A percentile compares a stretch with the other conserved stretches of the same genome.
phyloP scores from a whole-genome alignment of 371 early-diverging fungal species.

The Apophysomyces ossiformis region DNA sequence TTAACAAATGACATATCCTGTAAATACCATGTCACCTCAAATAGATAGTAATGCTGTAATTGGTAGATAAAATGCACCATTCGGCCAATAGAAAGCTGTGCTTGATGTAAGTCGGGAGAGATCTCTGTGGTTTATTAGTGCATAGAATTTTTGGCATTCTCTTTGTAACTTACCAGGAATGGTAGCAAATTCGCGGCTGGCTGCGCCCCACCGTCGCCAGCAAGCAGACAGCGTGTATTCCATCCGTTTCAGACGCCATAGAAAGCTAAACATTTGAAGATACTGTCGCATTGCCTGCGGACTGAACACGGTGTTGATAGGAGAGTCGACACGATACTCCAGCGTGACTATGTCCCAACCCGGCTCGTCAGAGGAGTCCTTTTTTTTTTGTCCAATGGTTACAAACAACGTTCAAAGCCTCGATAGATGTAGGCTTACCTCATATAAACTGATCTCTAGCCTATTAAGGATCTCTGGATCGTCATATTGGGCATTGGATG shows the following conservation, averaged over 20 bases:
- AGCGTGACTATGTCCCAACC: slow-evolving; percentile 95
- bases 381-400: slow-evolving; percentile 10
- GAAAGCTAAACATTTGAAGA: slow-evolving; percentile 80
- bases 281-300: slow-evolving; percentile 81
- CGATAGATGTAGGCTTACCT: slow-evolving; percentile 36
- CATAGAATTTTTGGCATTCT: slow-evolving; percentile 24
- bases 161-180: slow-evolving; percentile 36
- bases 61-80: slow-evolving; percentile 96
- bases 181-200: slow-evolving; percentile 56
- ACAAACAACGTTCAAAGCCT: neutral
- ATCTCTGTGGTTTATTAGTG: slow-evolving; percentile 20
- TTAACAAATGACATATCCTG: neutral
- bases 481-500: slow-evolving; percentile 91
- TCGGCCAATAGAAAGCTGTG: slow-evolving; percentile 72
- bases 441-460: slow-evolving; percentile 77
- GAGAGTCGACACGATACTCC: slow-evolving; percentile 83
- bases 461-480: slow-evolving; percentile 77
- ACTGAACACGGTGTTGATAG: slow-evolving; percentile 85
- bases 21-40: slow-evolving; percentile 62
- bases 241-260: slow-evolving; percentile 90
- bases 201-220: slow-evolving; percentile 84
- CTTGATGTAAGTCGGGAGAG: slow-evolving; percentile 60
- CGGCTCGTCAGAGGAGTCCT: slow-evolving; percentile 62
- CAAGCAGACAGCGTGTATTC: slow-evolving; percentile 75
- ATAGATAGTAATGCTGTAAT: slow-evolving; percentile 86